Conservation (phyloP, 1,139 yeast genomes). For the Suzukiozyma palmioleophila region DNA sequence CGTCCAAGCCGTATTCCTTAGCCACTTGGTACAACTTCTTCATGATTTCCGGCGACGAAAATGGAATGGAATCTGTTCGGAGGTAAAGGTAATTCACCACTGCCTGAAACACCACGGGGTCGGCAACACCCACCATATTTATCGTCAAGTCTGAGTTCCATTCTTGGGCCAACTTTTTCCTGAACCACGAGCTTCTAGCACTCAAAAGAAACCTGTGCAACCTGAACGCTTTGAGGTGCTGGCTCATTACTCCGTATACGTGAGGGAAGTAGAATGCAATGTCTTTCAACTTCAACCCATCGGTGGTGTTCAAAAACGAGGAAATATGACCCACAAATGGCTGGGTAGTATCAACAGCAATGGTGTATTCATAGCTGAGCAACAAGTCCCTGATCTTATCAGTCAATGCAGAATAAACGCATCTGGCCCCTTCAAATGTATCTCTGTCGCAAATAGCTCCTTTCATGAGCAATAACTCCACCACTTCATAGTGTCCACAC, state of each 20-base stretch:
- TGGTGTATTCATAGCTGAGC: constrained; percentile 60
- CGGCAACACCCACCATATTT: constrained; percentile 18
- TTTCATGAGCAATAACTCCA: constrained; percentile 48
- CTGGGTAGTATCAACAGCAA: constrained; percentile 62
- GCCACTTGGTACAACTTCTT: constrained; percentile 26
- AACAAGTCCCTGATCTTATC: constrained; percentile 59
- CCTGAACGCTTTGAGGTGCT: constrained; percentile 13
- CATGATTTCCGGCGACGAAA: constrained; percentile 21
- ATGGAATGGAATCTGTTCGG: constrained; percentile 24
- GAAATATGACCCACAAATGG: constrained; percentile 74
- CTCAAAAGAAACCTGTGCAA: constrained; percentile 39
- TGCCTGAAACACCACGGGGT: constrained; percentile 20
- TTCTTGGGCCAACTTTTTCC: constrained; percentile 16
- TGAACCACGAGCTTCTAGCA: constrained; percentile 32
- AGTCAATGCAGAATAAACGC: constrained; percentile 73
- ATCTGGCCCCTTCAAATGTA: constrained; percentile 75
- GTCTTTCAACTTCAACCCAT: constrained; percentile 32
- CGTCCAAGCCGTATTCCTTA: constrained; percentile 27
- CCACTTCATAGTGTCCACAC: constrained; percentile 69
- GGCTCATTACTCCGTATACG: constrained; percentile 12
- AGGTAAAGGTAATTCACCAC: constrained; percentile 53
- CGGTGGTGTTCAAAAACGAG: constrained; percentile 35
- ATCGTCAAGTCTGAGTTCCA: constrained; percentile 23
- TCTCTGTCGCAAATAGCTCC: constrained; percentile 81
- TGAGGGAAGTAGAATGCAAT: constrained; percentile 26